Conservation (phyloP, 2,329 filamentous ascomycete genomes). For the Alternaria panax region DNA sequence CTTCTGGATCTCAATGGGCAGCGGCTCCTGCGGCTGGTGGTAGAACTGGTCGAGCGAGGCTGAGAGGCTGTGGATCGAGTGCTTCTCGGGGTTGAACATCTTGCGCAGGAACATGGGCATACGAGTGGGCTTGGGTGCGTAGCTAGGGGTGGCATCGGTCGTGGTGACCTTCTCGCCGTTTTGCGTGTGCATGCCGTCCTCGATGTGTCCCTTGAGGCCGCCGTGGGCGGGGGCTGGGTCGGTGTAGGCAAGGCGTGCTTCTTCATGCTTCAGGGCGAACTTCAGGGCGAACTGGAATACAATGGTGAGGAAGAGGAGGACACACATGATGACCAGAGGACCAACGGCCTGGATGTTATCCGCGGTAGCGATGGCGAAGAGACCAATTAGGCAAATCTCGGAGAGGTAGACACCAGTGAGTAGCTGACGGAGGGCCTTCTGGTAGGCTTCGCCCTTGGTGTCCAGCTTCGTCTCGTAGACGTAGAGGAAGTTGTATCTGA, state of each 20-base stretch:
- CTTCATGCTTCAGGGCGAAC: conserved; percentile 39
- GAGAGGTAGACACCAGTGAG: conserved; percentile 58
- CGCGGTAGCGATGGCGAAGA: conserved; percentile 54
- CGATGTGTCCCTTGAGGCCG: conserved; percentile 27
- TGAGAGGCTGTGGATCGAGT: conserved; percentile 39
- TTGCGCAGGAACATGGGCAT: conserved; percentile 44
- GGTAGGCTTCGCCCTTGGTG: conserved; percentile 57
- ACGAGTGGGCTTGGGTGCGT: conserved; percentile 33
- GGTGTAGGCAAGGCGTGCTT: conserved; percentile 41
- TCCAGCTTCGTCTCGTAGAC: conserved; percentile 57
- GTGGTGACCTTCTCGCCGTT: conserved; percentile 18
- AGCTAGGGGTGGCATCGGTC: neutral
- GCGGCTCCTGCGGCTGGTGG: conserved; percentile 40
- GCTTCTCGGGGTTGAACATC: conserved; percentile 46
- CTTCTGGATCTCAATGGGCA: conserved; percentile 46
- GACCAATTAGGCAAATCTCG: conserved; percentile 57
- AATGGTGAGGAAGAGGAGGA: conserved; percentile 52
- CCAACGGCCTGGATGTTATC: conserved; percentile 46
- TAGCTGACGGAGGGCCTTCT: conserved; percentile 57
- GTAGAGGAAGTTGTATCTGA: conserved; percentile 60
- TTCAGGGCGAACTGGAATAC: conserved; percentile 51
- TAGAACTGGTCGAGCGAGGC: conserved; percentile 44
- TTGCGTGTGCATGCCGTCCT: conserved; percentile 28
- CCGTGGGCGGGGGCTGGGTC: conserved; percentile 29
- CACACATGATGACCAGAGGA: conserved; percentile 54